Evolutionary conservation across 208 protist species (phyloP).

Genomic region (Wallacemonas sp.): DNA sequence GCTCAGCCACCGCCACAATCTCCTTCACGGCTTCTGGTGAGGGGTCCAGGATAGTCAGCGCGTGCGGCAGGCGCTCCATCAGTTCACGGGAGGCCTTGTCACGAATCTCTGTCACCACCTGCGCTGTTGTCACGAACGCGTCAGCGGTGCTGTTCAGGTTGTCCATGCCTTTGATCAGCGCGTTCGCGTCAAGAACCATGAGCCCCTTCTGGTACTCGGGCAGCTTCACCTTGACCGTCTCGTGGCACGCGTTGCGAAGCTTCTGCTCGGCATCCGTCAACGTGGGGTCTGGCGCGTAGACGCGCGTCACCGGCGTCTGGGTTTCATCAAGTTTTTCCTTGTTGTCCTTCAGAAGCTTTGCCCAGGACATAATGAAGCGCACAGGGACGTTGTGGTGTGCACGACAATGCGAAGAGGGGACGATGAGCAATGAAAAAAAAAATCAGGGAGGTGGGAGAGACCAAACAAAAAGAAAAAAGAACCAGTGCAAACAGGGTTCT

Average conservation of each 20-base stretch:
- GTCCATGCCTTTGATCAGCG: conserved; percentile 86
- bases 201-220: conserved; percentile 67
- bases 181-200: conserved; percentile 85
- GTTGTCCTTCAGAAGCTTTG: conserved; percentile 42
- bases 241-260: conserved; percentile 29
- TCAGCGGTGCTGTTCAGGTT: conserved; percentile 65
- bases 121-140: conserved; percentile 76
- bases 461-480: background rate
- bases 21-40: conserved; percentile 45
- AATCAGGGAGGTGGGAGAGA: no score
- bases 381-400: no score
- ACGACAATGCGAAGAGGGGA: background rate
- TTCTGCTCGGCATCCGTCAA: conserved; percentile 19
- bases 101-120: conserved; percentile 83
- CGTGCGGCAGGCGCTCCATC: conserved; percentile 65
- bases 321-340: conserved; percentile 32
- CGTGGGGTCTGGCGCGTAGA: conserved; percentile 24
- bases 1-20: conserved; percentile 72
- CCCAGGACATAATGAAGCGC: conserved; percentile 65
- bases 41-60: conserved; percentile 69
- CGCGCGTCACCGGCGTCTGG: conserved; percentile 16
- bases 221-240: conserved; percentile 30
- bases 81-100: conserved; percentile 68
- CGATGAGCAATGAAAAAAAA: conserved; percentile 4
- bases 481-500: background rate